Conservation (phyloP, 2,329 filamentous ascomycete genomes). For the Penicillium sp. region DNA sequence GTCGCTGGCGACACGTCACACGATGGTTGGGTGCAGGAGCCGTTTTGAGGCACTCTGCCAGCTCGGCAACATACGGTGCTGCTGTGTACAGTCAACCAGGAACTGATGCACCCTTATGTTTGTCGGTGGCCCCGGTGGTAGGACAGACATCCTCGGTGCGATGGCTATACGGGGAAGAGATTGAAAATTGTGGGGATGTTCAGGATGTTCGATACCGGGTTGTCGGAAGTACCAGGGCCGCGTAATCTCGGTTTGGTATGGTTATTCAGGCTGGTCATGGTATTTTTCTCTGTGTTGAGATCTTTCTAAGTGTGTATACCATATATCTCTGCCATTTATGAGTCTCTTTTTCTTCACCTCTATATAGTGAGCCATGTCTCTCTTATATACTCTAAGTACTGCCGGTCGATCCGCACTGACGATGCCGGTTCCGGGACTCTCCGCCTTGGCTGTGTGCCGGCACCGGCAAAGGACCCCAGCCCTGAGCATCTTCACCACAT, state of each 20-base stretch:
- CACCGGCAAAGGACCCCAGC: not conserved
- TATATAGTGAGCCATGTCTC: not conserved
- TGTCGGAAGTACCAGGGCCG: not conserved
- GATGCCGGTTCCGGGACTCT: constrained; percentile 2
- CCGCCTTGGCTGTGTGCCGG: not conserved
- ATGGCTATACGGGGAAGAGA: not conserved
- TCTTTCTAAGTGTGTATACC: not conserved
- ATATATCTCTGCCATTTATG: not conserved
- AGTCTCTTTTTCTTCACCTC: too few species aligned
- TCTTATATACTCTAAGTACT: not conserved
- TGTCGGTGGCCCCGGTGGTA: not conserved
- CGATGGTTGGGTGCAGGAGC: not conserved
- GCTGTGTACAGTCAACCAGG: constrained; percentile 3
- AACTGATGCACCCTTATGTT: not conserved
- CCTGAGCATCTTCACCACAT: not conserved
- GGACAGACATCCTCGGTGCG: constrained; percentile 8
- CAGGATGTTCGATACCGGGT: not conserved
- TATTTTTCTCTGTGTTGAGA: not conserved
- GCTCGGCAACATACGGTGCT: not conserved
- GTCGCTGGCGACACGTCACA: constrained; percentile 2
- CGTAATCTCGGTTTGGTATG: constrained; percentile 7
- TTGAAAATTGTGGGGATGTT: not conserved
- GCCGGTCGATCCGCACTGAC: not conserved
- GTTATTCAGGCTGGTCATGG: not conserved
- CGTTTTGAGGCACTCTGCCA: not conserved